Conservation (phyloP, 2,329 filamentous ascomycete species). For the Didymella exigua region DNA sequence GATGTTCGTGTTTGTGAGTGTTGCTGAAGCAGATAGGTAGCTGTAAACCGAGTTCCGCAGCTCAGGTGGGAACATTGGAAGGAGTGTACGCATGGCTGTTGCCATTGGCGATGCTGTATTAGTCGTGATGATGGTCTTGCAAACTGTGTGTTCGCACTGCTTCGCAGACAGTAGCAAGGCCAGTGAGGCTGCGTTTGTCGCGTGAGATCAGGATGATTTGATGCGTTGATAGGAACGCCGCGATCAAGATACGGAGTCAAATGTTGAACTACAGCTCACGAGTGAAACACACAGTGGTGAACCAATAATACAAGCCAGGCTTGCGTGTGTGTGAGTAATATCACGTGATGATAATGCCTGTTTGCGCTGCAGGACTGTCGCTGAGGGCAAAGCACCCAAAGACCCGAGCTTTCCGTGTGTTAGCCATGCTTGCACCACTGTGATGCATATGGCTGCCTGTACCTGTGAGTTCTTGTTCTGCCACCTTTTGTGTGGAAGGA, state of each 20-base stretch:
- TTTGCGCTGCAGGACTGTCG: background rate
- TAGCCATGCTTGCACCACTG: constrained; percentile 13
- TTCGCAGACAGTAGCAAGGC: background rate
- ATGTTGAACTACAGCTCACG: background rate
- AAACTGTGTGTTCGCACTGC: background rate
- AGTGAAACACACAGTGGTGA: constrained; percentile 10
- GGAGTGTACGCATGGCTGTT: constrained; percentile 18
- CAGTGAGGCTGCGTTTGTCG: background rate
- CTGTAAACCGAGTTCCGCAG: constrained; percentile 40
- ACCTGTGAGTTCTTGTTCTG: constrained; percentile 9
- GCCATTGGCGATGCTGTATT: background rate
- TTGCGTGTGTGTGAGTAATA: constrained; percentile 2
- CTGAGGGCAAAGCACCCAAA: background rate
- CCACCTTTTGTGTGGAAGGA: constrained; percentile 10
- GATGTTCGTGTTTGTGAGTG: constrained; percentile 4
- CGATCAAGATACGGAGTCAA: background rate
- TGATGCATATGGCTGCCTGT: constrained; percentile 8
- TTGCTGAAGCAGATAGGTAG: constrained; percentile 21
- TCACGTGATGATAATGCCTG: constrained; percentile 14
- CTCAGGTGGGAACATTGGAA: constrained; percentile 38
- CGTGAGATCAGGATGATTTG: background rate
- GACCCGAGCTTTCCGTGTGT: constrained; percentile 7
- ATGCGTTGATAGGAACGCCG: background rate
- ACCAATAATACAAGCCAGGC: constrained; percentile 5
- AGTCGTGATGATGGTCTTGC: background rate